A percentile compares a stretch with the other conserved stretches of the same genome.
Evolutionary conservation across 2,329 filamentous ascomycete species (phyloP).

Genomic region (Sordariomycetes sp.): DNA sequence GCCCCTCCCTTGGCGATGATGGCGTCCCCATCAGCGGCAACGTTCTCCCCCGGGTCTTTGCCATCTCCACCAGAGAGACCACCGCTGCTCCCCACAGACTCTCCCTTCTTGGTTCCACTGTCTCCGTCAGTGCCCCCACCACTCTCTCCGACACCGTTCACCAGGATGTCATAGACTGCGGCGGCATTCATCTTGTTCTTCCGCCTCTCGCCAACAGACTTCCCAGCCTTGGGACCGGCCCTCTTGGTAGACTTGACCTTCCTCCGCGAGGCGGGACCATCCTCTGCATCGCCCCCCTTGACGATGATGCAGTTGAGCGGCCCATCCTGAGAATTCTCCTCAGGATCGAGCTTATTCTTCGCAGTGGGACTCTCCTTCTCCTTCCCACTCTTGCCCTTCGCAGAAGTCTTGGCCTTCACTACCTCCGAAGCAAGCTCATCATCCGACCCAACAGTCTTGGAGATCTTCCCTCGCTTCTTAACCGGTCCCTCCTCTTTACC

Average conservation of each 20-base stretch:
- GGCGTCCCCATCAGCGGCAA: not conserved
- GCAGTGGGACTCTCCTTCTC: not conserved
- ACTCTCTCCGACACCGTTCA: not conserved
- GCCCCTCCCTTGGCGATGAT: too few relatives aligned
- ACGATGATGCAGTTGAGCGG: not conserved
- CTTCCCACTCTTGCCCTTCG: not conserved
- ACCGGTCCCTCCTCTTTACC: not conserved
- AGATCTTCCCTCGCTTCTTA: not conserved
- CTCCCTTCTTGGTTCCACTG: not conserved
- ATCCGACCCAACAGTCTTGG: not conserved
- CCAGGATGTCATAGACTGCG: not conserved
- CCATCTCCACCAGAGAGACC: not conserved
- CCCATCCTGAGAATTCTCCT: not conserved
- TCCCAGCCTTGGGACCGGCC: not conserved
- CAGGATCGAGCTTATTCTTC: not conserved
- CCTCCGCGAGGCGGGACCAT: not conserved
- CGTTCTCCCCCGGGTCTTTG: not conserved
- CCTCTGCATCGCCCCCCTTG: not conserved
- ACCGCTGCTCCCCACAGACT: too few relatives aligned
- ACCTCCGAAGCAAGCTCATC: not conserved
- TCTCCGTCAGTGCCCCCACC: too few relatives aligned
- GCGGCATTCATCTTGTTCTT: not conserved
- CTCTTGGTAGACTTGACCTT: not conserved
- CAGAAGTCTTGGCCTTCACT: not conserved
- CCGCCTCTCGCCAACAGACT: not conserved